Conservation (phyloP, 2,329 filamentous ascomycete species). For the Hawksworthiomyces lignivorus region DNA sequence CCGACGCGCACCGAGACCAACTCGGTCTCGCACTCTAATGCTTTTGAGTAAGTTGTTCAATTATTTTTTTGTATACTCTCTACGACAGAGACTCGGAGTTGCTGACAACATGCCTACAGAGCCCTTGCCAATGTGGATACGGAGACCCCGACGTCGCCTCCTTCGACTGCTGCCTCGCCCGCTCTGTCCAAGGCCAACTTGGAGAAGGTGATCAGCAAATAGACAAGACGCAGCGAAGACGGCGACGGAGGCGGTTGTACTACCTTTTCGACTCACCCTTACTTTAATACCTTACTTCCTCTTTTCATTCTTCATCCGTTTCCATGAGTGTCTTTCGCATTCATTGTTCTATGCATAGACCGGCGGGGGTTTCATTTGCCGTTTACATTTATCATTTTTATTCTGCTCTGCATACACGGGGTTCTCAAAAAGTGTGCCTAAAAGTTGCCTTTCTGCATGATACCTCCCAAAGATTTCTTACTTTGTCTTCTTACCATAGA, state of each 20-base stretch:
- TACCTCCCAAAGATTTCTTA: conserved; percentile 32
- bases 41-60: conserved; percentile 69
- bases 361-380: conserved; percentile 25
- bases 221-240: conserved; percentile 42
- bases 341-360: conserved; percentile 39
- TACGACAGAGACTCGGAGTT: too few relatives aligned
- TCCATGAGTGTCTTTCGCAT: conserved; percentile 32
- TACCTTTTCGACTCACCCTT: too few relatives aligned
- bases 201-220: conserved; percentile 31
- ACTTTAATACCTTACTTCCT: conserved; percentile 10
- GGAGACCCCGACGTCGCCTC: conserved; percentile 60
- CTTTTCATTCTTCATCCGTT: conserved; percentile 8
- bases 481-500: conserved; percentile 11
- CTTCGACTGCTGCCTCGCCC: conserved; percentile 60
- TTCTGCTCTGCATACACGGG: conserved; percentile 22
- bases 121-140: conserved; percentile 54
- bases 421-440: conserved; percentile 37
- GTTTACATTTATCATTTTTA: background rate
- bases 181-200: conserved; percentile 55
- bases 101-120: too few relatives aligned
- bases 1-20: conserved; percentile 44
- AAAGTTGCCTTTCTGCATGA: conserved; percentile 41
- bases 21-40: conserved; percentile 64
- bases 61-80: background rate
- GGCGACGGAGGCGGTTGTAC: too few relatives aligned